These are phyloP conservation scores for Xylaria sp. DNA, from an alignment of 2,329 filamentous ascomycete species.

Conservation along the genomic window DNA sequence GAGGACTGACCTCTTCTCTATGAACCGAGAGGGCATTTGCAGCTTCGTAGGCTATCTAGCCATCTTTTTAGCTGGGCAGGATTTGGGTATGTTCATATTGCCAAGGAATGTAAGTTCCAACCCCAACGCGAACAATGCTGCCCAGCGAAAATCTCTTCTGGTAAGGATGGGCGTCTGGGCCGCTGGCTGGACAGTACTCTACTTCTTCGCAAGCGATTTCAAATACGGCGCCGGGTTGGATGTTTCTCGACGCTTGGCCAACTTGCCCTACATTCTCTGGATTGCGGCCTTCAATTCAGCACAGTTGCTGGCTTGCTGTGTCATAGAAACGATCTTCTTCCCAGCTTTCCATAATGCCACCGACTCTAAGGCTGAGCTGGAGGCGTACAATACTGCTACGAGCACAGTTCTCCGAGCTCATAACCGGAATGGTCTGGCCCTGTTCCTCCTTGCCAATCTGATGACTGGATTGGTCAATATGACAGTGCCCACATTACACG, in stretches of 20 bases:
- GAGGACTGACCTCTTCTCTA: constrained; percentile 80
- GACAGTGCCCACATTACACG: constrained; percentile 82
- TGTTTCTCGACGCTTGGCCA: constrained; percentile 90
- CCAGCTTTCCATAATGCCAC: constrained; percentile 73
- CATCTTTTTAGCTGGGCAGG: constrained; percentile 92
- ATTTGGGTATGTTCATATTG: constrained; percentile 82
- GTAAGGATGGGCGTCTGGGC: constrained; percentile 73
- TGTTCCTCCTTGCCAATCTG: constrained; percentile 90
- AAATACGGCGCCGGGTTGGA: constrained; percentile 76
- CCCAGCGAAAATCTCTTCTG: constrained; percentile 68
- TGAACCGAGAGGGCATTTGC: constrained; percentile 95
- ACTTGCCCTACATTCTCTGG: constrained; percentile 94
- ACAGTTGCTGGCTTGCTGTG: constrained; percentile 82
- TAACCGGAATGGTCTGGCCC: constrained; percentile 85
- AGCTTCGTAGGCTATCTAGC: constrained; percentile 94
- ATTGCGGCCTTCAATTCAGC: constrained; percentile 88
- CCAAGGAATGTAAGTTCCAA: constrained; percentile 65
- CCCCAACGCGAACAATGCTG: constrained; percentile 55
- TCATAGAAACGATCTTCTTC: constrained; percentile 83
- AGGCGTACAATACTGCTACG: constrained; percentile 75
- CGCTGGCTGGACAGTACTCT: constrained; percentile 75
- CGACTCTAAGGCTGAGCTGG: constrained; percentile 67
- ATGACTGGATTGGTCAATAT: constrained; percentile 91
- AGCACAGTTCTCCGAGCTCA: constrained; percentile 84
- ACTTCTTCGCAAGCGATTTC: constrained; percentile 74